Conservation (phyloP, 2,329 filamentous ascomycete species). For the Talaromyces islandicus region DNA sequence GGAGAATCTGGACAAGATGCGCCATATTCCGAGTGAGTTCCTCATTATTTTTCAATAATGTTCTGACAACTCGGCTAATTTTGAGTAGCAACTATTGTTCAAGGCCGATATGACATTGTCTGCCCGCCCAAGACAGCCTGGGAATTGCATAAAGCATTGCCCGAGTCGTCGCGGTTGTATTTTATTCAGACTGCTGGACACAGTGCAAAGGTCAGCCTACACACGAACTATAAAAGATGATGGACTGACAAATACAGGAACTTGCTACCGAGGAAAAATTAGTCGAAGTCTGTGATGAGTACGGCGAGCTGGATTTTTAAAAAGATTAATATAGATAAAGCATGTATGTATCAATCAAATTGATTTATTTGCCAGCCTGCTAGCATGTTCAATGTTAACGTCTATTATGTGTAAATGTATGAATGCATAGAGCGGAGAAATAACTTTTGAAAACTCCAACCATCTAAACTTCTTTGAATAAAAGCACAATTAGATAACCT, state of each 20-base stretch:
- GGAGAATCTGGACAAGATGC: slow-evolving; percentile 29
- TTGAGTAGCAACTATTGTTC: neutral
- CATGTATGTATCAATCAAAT: too few species aligned
- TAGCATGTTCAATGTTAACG: neutral
- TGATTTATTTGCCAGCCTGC: neutral
- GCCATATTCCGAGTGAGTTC: slow-evolving; percentile 23
- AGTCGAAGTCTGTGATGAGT: slow-evolving; percentile 1
- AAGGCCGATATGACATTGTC: neutral
- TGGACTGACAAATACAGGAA: neutral
- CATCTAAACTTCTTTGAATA: neutral
- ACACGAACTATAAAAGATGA: neutral
- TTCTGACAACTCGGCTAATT: neutral
- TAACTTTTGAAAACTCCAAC: neutral
- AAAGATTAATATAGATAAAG: neutral
- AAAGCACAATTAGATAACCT: slow-evolving; percentile 54
- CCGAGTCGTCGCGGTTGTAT: neutral
- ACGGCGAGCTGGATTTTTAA: neutral
- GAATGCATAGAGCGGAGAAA: neutral
- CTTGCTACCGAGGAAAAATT: neutral
- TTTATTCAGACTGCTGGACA: neutral
- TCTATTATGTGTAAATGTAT: neutral
- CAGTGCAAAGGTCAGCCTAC: neutral
- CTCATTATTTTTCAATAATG: too few species aligned
- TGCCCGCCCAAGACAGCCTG: neutral
- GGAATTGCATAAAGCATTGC: neutral